Percentiles rank a stretch among this genome's conserved stretches.
Conservation (phyloP, 306 rosid genomes). For the Castanospermum australe region DNA sequence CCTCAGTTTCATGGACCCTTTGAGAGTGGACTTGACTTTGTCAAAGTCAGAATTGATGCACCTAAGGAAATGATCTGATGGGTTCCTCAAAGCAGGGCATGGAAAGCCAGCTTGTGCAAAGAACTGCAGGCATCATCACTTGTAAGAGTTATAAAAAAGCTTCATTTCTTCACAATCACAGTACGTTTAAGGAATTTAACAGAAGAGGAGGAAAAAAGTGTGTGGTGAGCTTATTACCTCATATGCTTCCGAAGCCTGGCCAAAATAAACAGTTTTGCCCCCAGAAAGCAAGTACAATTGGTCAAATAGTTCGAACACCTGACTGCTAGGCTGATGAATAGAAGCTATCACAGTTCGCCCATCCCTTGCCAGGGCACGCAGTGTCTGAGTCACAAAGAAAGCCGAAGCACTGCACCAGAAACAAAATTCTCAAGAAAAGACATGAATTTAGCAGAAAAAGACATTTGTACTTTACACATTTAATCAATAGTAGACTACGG, state of each 20-base stretch:
- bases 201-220: not conserved
- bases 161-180: slow-evolving; percentile 1
- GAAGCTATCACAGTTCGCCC: slow-evolving; percentile 97
- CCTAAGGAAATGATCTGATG: slow-evolving; percentile 95
- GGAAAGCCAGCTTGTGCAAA: slow-evolving; percentile 98
- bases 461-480: not conserved
- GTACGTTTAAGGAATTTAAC: not conserved
- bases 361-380: slow-evolving; percentile 82
- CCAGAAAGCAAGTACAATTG: slow-evolving; percentile 88
- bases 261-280: slow-evolving; percentile 93
- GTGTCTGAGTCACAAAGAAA: slow-evolving; percentile 91
- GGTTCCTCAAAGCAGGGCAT: slow-evolving; percentile 96
- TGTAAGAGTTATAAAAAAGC: not conserved
- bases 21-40: slow-evolving; percentile 83
- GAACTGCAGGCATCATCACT: slow-evolving; percentile 55
- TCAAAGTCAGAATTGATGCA: slow-evolving; percentile 95
- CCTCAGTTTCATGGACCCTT: slow-evolving; percentile 92
- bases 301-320: slow-evolving; percentile 94
- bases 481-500: not conserved
- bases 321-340: slow-evolving; percentile 98
- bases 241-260: slow-evolving; percentile 90
- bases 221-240: slow-evolving; percentile 46
- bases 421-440: not conserved
- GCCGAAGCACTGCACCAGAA: slow-evolving; percentile 85
- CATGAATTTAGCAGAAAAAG: not conserved